Conservation (phyloP, 2,329 filamentous ascomycete genomes). For the Diaporthe sp. region DNA sequence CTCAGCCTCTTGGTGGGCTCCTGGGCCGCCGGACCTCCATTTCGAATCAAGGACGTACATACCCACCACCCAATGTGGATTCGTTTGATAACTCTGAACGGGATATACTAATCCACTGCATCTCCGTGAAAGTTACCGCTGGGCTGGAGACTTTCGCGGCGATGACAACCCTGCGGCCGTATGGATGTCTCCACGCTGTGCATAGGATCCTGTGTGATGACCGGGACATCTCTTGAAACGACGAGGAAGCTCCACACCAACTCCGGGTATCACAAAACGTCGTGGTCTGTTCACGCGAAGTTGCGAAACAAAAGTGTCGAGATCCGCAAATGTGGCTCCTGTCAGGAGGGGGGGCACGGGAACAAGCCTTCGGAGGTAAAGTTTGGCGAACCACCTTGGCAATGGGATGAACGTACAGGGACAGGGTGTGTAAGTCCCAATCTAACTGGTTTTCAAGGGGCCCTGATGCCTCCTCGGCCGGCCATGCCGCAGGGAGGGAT, state of each 20-base stretch:
- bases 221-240: background rate
- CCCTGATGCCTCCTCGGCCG: background rate
- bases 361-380: conserved; percentile 11
- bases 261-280: background rate
- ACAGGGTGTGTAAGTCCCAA: background rate
- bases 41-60: background rate
- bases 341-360: background rate
- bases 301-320: background rate
- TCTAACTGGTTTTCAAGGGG: conserved; percentile 2
- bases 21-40: background rate
- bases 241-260: background rate
- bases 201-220: background rate
- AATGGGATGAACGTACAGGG: conserved; percentile 5
- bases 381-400: background rate
- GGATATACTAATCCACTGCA: background rate
- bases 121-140: background rate
- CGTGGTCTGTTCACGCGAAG: background rate
- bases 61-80: background rate
- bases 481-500: conserved; percentile 12
- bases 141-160: background rate
- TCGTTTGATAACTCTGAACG: background rate
- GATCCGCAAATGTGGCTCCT: background rate
- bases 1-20: background rate
- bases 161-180: background rate
- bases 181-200: background rate